Base-by-base conservation (phyloP, 164 flowering plant genomes). In the Warburgia ugandensis region DNA sequence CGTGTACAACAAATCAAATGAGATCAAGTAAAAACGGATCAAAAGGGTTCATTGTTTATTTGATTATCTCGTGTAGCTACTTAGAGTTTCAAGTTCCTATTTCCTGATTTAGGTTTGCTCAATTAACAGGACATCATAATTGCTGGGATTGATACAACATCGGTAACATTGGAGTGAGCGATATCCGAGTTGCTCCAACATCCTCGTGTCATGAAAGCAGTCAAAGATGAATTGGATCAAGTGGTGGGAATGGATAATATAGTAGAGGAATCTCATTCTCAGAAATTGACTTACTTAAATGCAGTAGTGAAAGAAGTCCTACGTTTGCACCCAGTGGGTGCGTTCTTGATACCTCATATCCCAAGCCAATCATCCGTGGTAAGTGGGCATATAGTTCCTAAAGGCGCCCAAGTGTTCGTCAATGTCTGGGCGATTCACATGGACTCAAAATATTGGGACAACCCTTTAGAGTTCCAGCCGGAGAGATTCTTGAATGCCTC, bases 401-500 rank as follows among this genome's bases (percentile, higher is more conserved):
- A n/a, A n/a, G n/a, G n/a, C n/a, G n/a, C n/a, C n/a, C n/a, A n/a
- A n/a, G n/a, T n/a, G n/a, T n/a, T n/a, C n/a, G n/a, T n/a, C n/a
- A n/a, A n/a, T n/a, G n/a, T n/a, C n/a, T n/a, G n/a, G n/a, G n/a
- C n/a, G n/a, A n/a, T n/a, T n/a, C n/a, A n/a, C n/a, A n/a, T n/a
- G n/a, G n/a, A n/a, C n/a, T n/a, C n/a, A n/a, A n/a, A n/a, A n/a
- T n/a, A n/a, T n/a, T n/a, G n/a, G n/a, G n/a, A n/a, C n/a, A n/a
- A 45, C 9, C 48, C 29, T 0, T 29, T 20, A 19, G 14, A 8
- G 8, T 45, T 45, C 48, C 12, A 21, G 30, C 48, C 48, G 11
- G 48, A 45, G 9, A 45, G 48, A 23, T 45, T 45, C 48, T 23
- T 45, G 48, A 29, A 25, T n/a, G 21, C 48, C 26, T n/a, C n/a